phyloP scores from a whole-genome alignment of 192 early-diverging fungal species.

The Linnemannia schmuckeri region DNA sequence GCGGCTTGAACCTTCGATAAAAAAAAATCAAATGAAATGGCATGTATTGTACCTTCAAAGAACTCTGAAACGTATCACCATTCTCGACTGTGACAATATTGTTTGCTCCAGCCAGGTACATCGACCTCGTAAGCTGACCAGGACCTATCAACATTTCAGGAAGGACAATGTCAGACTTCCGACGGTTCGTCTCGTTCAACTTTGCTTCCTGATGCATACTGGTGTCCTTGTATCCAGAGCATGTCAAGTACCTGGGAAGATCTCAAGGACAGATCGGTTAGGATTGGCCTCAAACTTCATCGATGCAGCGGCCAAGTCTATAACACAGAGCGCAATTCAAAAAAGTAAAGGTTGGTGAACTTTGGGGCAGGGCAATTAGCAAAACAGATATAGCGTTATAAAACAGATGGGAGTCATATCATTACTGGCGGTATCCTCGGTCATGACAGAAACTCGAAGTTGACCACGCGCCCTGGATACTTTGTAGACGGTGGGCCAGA shows the following conservation, averaged over 20 bases:
- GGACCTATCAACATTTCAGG: slow-evolving; percentile 20
- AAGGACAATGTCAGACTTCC: background rate
- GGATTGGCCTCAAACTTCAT: slow-evolving; percentile 24
- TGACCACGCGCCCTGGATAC: slow-evolving; percentile 36
- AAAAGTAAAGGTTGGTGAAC: too few species aligned
- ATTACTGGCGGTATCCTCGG: slow-evolving; percentile 36
- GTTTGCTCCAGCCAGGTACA: slow-evolving; percentile 47
- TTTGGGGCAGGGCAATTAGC: too few species aligned
- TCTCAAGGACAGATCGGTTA: slow-evolving; percentile 31
- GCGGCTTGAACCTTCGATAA: background rate
- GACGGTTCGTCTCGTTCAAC: background rate
- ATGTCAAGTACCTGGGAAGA: slow-evolving; percentile 24
- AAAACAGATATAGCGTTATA: background rate
- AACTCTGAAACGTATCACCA: slow-evolving; percentile 14
- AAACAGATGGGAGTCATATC: background rate
- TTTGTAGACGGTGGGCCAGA: slow-evolving; percentile 37
- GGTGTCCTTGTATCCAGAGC: too few species aligned
- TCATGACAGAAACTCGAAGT: slow-evolving; percentile 41
- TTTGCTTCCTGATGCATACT: background rate
- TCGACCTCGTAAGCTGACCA: slow-evolving; percentile 46
- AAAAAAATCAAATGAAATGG: background rate
- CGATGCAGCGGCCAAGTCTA: slow-evolving; percentile 32
- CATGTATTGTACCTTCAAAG: slow-evolving; percentile 22
- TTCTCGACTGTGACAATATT: slow-evolving; percentile 37
- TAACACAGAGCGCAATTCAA: background rate